Evolutionary conservation across 2,329 filamentous ascomycete genomes (phyloP), one percentile per base, ranked within the genome.

Genomic region (Neonectria neomacrospora): DNA sequence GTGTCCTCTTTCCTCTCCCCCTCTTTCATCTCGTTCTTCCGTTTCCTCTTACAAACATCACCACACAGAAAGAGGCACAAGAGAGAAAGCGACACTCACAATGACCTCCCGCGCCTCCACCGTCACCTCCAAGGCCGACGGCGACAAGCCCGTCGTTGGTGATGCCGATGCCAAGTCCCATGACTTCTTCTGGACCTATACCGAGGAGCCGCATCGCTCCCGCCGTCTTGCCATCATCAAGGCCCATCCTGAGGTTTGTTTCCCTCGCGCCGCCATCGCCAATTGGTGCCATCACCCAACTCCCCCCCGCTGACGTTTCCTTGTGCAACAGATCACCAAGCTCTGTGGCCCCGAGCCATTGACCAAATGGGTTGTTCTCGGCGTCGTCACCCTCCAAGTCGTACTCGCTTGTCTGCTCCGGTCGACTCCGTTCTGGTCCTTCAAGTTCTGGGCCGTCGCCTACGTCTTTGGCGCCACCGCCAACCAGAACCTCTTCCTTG

Each of bases 401-500:
- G 78, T 85, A 70, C 90, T 91, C 78, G 94, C 93, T 69, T 93
- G 90, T 76, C 81, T 91, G 58, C 88, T 99, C 28, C 89, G 89
- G 66, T 83, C 94, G 74, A 91, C 91, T 2, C 81, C 93, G 16
- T 89, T 98, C 76, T 86, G 95, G 73, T 96, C 93, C 63, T 92
- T 89, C 86, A 88, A 85, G 68, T 97, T 96, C 83, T 90, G 96
- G 84, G 84, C 90, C 59, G 91, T 94, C 0, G 94, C 93, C 67
- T 99, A 99, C 80, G 82, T 97, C 58, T 85, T 99, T 66, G 96
- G 96, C 61, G 96, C 96, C 30, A 98, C 96, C 0, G 90, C 95
- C 58, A 99, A 98, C 84, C 96, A 99, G 84, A 99, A 99, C 80
- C 88, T 98, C 54, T 99, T 99, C 83, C 89, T 99, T 44, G 94